These are phyloP conservation scores for Phaeophleospora eucalypticola DNA, from an alignment of 2,329 filamentous ascomycete genomes.

Conservation along the genomic window DNA sequence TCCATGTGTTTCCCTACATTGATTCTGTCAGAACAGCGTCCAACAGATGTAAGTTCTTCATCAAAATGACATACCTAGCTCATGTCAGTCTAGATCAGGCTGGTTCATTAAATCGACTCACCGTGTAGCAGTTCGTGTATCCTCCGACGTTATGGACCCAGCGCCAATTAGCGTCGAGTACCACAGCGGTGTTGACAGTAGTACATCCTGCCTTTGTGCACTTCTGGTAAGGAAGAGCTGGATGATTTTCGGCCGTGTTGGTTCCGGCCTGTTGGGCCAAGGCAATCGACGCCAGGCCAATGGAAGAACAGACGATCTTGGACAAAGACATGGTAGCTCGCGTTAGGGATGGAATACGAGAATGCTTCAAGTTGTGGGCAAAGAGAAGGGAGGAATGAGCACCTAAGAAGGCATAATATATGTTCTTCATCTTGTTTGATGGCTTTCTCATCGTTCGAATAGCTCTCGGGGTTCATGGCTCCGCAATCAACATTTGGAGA, in stretches of 20 bases:
- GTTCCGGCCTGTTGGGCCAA: neutral
- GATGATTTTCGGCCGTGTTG: neutral
- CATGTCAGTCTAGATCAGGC: too few species aligned
- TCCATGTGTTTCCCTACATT: conserved; percentile 41
- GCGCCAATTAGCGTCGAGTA: conserved; percentile 48
- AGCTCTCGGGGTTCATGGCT: too few species aligned
- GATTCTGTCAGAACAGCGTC: too few species aligned
- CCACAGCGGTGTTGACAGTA: conserved; percentile 32
- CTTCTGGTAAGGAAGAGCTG: neutral
- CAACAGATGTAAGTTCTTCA: too few species aligned
- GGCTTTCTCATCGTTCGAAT: too few species aligned
- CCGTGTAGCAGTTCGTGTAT: conserved; percentile 48
- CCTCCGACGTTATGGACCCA: conserved; percentile 44
- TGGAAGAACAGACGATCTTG: neutral
- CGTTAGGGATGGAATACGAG: too few species aligned
- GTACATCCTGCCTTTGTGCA: conserved; percentile 42
- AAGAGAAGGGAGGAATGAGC: neutral
- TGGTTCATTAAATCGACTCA: too few species aligned
- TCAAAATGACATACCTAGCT: too few species aligned
- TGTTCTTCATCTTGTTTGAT: too few species aligned
- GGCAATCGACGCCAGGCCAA: neutral
- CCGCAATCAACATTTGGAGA: too few species aligned
- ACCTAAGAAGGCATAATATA: too few species aligned
- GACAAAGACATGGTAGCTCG: neutral
- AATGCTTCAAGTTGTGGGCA: neutral